These are phyloP conservation scores for Pleurozium schreberi DNA, from an alignment of 225 moss, liverwort and hornwort species.

Conservation along the genomic window DNA sequence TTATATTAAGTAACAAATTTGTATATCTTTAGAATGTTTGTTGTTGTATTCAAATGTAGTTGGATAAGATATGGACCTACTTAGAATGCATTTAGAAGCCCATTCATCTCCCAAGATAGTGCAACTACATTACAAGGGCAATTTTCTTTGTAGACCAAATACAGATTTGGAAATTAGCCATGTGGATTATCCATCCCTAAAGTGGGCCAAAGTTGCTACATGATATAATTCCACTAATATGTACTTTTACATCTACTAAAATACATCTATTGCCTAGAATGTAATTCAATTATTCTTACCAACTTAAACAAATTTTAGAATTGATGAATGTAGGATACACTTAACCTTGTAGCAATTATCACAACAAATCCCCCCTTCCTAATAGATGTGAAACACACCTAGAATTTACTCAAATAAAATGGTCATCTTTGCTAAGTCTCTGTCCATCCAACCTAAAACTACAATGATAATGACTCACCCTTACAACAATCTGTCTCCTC, in stretches of 20 bases:
- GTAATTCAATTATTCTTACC: too few relatives aligned
- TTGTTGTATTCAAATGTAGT: background rate
- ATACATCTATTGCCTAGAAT: background rate
- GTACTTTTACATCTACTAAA: background rate
- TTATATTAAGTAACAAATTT: background rate
- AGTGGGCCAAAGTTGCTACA: accelerated
- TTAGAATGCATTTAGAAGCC: background rate
- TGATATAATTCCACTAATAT: background rate
- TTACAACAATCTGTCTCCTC: background rate
- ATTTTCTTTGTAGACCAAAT: background rate
- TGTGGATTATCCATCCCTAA: accelerated
- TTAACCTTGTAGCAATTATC: accelerated
- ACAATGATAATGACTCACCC: background rate
- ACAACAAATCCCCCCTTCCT: accelerated
- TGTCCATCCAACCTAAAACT: background rate
- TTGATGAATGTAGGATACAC: background rate
- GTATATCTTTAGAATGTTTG: background rate
- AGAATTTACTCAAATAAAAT: background rate
- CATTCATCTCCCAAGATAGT: background rate
- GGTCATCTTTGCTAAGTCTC: background rate
- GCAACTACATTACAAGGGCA: background rate
- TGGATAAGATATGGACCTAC: background rate
- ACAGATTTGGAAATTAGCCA: accelerated
- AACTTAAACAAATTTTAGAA: background rate
- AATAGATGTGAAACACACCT: accelerated